Base-by-base conservation (phyloP, 768 basidiomycete species). In the Calocybe gangraenosa region DNA sequence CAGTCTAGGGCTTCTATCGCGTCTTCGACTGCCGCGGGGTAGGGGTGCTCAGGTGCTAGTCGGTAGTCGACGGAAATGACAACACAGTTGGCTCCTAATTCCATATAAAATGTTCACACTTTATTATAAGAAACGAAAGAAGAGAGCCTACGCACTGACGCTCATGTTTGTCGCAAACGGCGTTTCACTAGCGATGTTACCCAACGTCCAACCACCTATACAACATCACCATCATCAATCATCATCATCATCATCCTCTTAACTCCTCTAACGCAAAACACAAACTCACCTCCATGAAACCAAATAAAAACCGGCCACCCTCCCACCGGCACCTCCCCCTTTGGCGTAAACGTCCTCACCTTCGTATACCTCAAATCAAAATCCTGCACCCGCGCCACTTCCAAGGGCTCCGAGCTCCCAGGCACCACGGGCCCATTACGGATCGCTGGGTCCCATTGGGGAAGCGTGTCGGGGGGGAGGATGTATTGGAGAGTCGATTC, bases 121-220 rank as follows among this genome's bases (percentile, higher is more conserved):
- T 4, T 14, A n/a, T n/a, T n/a, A n/a, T n/a, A n/a, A n/a, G n/a
- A n/a, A n/a, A n/a, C n/a, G n/a, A n/a, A n/a, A n/a, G 1, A 43
- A 37, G 35, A 30, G n/a, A n/a, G 11, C 7, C 18, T 15, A 59
- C 67, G 46, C 52, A 82, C 82, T 64, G 40, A 74, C 70, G 63
- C 75, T 78, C 70, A 82, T 74, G 40, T 76, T 77, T 1, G 79
- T 80, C 30, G 73, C 68, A 53, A 89, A 83, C 4, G 77, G 65
- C n/a, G 73, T 75, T 48, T 82, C 81, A 19, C 75, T 75, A 18
- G 58, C 57, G 52, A 85, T 82, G 44, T 69, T 79, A 0, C 87
- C 87, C 1, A 88, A 67, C 0, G 84, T 86, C 87, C 87, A 87
- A 25, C 87, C 87, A 33, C 87, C 86, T 83, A 52, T n/a, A n/a